Evolutionary conservation across 2,329 filamentous ascomycete genomes (phyloP).

Genomic region (Emergomyces pasteurianus): DNA sequence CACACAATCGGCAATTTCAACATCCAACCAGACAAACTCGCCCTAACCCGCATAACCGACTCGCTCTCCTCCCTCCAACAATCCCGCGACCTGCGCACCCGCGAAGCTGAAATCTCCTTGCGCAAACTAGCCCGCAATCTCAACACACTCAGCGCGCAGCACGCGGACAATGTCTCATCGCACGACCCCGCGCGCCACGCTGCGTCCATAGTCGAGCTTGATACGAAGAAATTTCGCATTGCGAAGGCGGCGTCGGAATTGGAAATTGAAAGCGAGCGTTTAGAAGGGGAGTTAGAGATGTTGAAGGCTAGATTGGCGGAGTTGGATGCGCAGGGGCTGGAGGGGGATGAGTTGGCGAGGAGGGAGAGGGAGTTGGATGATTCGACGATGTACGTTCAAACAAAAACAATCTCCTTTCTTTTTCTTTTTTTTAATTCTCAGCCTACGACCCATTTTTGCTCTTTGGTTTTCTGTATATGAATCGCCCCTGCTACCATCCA

Average conservation of each 20-base stretch:
- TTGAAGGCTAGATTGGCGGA: constrained; percentile 65
- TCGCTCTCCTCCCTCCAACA: constrained; percentile 73
- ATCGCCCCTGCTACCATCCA: too few species aligned
- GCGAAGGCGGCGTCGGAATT: constrained; percentile 84
- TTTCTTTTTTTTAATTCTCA: background rate
- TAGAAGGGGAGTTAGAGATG: constrained; percentile 65
- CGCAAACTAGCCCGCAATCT: constrained; percentile 66
- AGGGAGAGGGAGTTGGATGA: constrained; percentile 41
- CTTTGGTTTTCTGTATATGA: background rate
- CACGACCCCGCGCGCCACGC: constrained; percentile 75
- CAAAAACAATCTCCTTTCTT: background rate
- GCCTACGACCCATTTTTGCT: too few species aligned
- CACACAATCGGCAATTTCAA: constrained; percentile 94
- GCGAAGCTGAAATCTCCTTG: constrained; percentile 54
- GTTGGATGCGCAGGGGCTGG: constrained; percentile 74
- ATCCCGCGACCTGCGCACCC: constrained; percentile 65
- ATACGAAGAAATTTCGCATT: constrained; percentile 86
- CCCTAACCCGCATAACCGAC: constrained; percentile 71
- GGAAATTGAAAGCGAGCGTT: constrained; percentile 89
- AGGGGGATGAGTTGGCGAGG: constrained; percentile 49
- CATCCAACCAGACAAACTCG: constrained; percentile 74
- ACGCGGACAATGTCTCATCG: constrained; percentile 60
- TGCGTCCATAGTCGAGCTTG: constrained; percentile 69
- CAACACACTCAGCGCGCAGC: constrained; percentile 60
- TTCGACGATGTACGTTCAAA: constrained; percentile 36